Evolutionary conservation across 495 filamentous ascomycete genomes (phyloP).

Genomic region (Platismatia glauca): DNA sequence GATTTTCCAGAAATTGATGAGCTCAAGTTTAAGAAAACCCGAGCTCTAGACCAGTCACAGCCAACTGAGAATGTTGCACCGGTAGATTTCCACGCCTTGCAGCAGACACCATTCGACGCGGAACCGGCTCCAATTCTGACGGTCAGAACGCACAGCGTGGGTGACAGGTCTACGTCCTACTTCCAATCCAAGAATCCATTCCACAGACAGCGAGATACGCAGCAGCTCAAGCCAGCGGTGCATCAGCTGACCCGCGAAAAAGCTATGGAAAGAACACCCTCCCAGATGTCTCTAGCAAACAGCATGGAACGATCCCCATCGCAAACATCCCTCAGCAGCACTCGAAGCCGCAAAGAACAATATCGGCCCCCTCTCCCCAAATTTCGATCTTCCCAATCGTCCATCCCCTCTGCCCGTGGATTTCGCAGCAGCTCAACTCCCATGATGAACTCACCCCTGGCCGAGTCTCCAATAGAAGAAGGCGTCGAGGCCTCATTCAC

Average conservation of each 20-base stretch:
- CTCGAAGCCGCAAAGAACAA: slow-evolving; percentile 11
- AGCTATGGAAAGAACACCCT: slow-evolving; percentile 3
- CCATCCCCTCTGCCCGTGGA: not conserved
- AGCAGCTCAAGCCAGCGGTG: not conserved
- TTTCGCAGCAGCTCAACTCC: slow-evolving; percentile 38
- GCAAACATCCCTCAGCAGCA: slow-evolving; percentile 24
- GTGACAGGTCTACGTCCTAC: not conserved
- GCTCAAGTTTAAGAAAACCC: slow-evolving; percentile 39
- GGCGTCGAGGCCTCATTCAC: slow-evolving; percentile 21
- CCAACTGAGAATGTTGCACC: slow-evolving; percentile 47
- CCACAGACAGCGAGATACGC: not conserved
- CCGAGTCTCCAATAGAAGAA: slow-evolving; percentile 37
- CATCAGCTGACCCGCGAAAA: slow-evolving; percentile 5
- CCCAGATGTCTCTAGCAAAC: slow-evolving; percentile 9
- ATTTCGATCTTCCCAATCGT: slow-evolving; percentile 13
- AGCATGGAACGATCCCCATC: slow-evolving; percentile 22
- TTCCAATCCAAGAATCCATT: slow-evolving; percentile 12
- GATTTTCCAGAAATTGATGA: slow-evolving; percentile 67
- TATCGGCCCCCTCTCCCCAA: slow-evolving; percentile 15
- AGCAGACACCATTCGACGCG: slow-evolving; percentile 56
- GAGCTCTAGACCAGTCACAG: slow-evolving; percentile 22
- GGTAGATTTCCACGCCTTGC: slow-evolving; percentile 55
- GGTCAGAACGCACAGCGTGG: slow-evolving; percentile 2
- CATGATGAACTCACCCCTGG: slow-evolving; percentile 32
- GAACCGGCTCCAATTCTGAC: slow-evolving; percentile 28